A percentile compares a stretch with the other conserved stretches of the same genome.
Evolutionary conservation across 352 stramenopile species (phyloP).

Genomic region (Globisporangium okanoganense): DNA sequence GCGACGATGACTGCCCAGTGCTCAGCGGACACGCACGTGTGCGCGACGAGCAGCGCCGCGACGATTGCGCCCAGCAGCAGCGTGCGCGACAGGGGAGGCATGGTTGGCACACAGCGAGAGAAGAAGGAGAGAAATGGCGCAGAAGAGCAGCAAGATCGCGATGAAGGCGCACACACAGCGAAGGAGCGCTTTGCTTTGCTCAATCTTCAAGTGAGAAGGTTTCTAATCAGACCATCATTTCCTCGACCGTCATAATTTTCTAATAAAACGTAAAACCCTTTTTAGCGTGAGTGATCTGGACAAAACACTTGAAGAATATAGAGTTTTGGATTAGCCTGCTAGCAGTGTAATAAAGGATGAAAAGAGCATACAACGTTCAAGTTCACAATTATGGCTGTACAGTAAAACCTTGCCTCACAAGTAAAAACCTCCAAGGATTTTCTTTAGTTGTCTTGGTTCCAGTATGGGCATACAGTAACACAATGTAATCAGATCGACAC

Average conservation of each 20-base stretch:
- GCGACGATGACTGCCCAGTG: constrained; percentile 91
- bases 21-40: constrained; percentile 25
- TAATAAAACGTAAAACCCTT: neutral
- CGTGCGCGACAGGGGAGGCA: constrained; percentile 4
- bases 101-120: neutral
- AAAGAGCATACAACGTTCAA: neutral
- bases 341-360: too few relatives aligned
- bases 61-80: constrained; percentile 10
- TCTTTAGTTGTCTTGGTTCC: neutral
- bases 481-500: constrained; percentile 1
- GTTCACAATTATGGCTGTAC: neutral
- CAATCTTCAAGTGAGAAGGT: neutral
- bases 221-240: neutral
- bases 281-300: too few relatives aligned
- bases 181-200: neutral
- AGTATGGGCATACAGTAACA: neutral
- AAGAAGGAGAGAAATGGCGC: neutral
- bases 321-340: too few relatives aligned
- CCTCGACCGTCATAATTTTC: neutral
- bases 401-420: neutral
- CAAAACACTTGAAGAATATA: too few relatives aligned
- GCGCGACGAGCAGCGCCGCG: constrained; percentile 13
- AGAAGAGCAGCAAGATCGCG: neutral
- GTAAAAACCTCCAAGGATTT: neutral
- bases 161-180: neutral